Percentiles rank a stretch among this genome's conserved stretches.
These are phyloP conservation scores for Przewalskia tangutica DNA, from an alignment of 257 asterid species.

Conservation along the genomic window DNA sequence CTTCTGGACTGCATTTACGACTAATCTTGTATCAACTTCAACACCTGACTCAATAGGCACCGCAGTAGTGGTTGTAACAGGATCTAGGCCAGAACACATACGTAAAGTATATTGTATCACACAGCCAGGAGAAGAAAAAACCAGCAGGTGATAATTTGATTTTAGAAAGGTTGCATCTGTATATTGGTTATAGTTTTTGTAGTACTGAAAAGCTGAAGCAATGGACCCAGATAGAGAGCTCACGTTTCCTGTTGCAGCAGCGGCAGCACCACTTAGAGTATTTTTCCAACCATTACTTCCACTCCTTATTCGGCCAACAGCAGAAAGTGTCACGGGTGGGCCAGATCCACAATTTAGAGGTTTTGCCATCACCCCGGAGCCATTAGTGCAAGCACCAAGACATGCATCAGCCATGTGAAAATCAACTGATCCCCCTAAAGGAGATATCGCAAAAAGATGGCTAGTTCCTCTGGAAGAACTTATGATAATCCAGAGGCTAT, in stretches of 20 bases:
- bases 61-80: constrained; percentile 23
- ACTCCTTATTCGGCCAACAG: constrained; percentile 57
- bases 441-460: constrained; percentile 78
- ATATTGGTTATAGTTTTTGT: constrained; percentile 25
- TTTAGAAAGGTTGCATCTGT: constrained; percentile 29
- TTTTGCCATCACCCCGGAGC: constrained; percentile 15
- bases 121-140: constrained; percentile 75
- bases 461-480: constrained; percentile 79
- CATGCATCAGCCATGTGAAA: constrained; percentile 20
- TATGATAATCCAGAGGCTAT: constrained; percentile 54
- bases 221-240: constrained; percentile 46
- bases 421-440: constrained; percentile 34
- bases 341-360: constrained; percentile 35
- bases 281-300: constrained; percentile 58
- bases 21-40: constrained; percentile 36
- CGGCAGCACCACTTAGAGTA: constrained; percentile 76
- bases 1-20: constrained; percentile 64
- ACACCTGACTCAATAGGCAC: constrained; percentile 29
- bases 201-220: constrained; percentile 59
- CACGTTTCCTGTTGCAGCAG: constrained; percentile 61
- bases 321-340: constrained; percentile 34
- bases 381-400: constrained; percentile 24
- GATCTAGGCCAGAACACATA: constrained; percentile 39
- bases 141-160: constrained; percentile 50
- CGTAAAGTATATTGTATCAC: constrained; percentile 60